Conservation (phyloP, 1,284 basidiomycete genomes). For the Amylostereum areolatum region DNA sequence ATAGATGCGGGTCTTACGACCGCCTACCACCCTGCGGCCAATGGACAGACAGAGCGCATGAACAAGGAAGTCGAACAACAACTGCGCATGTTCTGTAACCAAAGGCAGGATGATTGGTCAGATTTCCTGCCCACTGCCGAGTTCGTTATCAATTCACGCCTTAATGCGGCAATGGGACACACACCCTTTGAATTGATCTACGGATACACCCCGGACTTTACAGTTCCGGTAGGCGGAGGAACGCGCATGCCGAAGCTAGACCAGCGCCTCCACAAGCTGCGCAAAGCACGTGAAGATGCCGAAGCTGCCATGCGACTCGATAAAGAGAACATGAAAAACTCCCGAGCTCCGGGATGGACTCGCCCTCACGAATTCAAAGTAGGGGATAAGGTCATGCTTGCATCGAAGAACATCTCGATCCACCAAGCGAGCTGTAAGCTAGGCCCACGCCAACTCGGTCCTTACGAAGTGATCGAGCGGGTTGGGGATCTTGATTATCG, state of each 20-base stretch:
- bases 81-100: background rate
- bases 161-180: too few relatives aligned
- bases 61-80: slow-evolving; percentile 1
- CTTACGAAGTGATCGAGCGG: too few relatives aligned
- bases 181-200: too few relatives aligned
- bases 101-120: too few relatives aligned
- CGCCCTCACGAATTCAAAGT: background rate
- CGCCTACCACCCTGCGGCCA: background rate
- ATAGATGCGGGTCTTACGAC: background rate
- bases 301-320: background rate
- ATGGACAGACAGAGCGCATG: background rate
- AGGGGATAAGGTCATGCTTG: background rate
- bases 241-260: too few relatives aligned
- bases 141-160: too few relatives aligned
- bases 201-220: too few relatives aligned
- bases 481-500: too few relatives aligned
- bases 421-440: too few relatives aligned
- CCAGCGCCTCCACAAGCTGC: background rate
- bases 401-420: background rate
- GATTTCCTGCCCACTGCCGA: too few relatives aligned
- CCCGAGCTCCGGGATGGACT: background rate
- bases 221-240: too few relatives aligned
- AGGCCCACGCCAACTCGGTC: too few relatives aligned
- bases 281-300: background rate
- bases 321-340: background rate